These are phyloP conservation scores for Alloteropsis semialata DNA, from an alignment of 176 grass and related monocot genomes.

Conservation along the genomic window DNA sequence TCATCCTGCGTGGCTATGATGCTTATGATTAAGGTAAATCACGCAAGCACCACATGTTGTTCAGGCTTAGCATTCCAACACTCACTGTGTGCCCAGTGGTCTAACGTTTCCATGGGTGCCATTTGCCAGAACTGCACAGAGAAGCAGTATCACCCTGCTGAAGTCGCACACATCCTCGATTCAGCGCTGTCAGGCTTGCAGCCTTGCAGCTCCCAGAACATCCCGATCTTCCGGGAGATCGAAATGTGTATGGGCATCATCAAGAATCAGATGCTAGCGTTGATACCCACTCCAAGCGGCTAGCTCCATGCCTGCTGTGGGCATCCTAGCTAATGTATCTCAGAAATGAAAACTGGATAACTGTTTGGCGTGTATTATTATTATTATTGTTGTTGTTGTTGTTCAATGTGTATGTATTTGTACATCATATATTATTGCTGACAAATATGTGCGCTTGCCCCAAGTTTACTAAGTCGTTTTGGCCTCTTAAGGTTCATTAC, in stretches of 20 bases:
- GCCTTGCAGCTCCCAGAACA: slow-evolving; percentile 67
- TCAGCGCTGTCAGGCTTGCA: slow-evolving; percentile 70
- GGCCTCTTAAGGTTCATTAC: too few relatives aligned
- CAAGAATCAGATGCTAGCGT: slow-evolving; percentile 85
- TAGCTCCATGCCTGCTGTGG: slow-evolving; percentile 14
- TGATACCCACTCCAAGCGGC: slow-evolving; percentile 69
- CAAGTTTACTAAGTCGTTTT: not conserved
- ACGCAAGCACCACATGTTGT: not conserved
- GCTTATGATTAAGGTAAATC: slow-evolving; percentile 92
- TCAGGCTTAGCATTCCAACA: not conserved
- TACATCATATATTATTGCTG: not conserved
- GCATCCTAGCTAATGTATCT: slow-evolving; percentile 23
- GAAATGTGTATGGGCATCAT: slow-evolving; percentile 88
- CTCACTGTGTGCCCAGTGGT: not conserved
- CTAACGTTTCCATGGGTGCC: not conserved
- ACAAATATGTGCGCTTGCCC: not conserved
- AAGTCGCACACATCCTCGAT: slow-evolving; percentile 87
- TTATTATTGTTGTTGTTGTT: not conserved
- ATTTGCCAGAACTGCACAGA: slow-evolving; percentile 83
- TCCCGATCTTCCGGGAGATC: slow-evolving; percentile 72
- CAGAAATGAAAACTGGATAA: not conserved
- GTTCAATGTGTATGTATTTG: not conserved
- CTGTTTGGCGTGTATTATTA: not conserved
- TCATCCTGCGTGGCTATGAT: slow-evolving; percentile 79
- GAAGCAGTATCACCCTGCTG: slow-evolving; percentile 86